Conservation (phyloP, 2,329 filamentous ascomycete genomes). For the Xylariomycetidae sp. region DNA sequence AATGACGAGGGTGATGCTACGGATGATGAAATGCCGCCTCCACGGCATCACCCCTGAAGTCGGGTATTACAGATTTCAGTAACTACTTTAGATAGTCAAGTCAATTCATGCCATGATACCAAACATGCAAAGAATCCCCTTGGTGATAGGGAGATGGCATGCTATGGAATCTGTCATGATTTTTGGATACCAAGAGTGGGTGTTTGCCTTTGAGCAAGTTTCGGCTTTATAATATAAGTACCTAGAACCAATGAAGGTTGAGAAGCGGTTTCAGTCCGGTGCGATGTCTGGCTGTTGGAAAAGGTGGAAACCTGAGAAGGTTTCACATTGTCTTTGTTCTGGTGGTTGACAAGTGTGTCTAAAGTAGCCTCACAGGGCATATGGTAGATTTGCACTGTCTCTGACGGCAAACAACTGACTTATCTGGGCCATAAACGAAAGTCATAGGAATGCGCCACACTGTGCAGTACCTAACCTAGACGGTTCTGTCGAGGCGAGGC, state of each 20-base stretch:
- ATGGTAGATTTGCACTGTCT: slow-evolving; percentile 1
- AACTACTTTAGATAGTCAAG: no score
- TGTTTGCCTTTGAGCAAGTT: slow-evolving; percentile 17
- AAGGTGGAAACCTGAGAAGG: slow-evolving; percentile 17
- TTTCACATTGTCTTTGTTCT: slow-evolving; percentile 16
- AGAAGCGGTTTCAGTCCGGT: slow-evolving; percentile 18
- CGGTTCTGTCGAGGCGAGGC: slow-evolving; percentile 1
- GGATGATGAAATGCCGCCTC: slow-evolving; percentile 12
- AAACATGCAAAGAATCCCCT: no score
- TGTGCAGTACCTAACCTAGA: slow-evolving; percentile 12
- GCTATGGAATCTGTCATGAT: no score
- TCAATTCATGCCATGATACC: no score
- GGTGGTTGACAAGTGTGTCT: slow-evolving; percentile 11
- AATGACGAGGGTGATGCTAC: slow-evolving; percentile 2
- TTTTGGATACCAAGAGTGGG: slow-evolving; percentile 1
- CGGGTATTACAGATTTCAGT: no score
- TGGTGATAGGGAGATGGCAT: no score
- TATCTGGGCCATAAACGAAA: neutral
- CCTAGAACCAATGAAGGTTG: slow-evolving; percentile 7
- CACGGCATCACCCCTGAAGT: no score
- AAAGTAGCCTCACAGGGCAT: slow-evolving; percentile 6
- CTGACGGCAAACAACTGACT: neutral
- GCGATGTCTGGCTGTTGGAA: slow-evolving; percentile 9
- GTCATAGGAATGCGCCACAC: slow-evolving; percentile 22
- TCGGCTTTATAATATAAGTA: slow-evolving; percentile 6